A percentile compares a stretch with the other conserved stretches of the same genome.
Conservation (phyloP, 1,284 basidiomycete species). For the Cutaneotrichosporon curvatum region DNA sequence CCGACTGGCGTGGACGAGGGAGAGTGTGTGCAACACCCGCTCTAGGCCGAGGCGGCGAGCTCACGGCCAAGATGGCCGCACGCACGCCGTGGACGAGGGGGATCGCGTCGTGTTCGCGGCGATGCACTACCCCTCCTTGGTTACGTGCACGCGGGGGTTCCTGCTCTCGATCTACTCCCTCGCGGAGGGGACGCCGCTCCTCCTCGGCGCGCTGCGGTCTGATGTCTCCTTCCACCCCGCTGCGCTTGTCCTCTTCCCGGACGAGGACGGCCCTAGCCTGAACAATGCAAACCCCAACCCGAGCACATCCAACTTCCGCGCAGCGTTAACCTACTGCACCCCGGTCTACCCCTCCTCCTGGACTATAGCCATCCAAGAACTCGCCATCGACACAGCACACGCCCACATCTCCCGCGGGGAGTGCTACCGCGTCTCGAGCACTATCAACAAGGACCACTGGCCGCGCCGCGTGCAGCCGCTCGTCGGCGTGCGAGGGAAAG, state of each 20-base stretch:
- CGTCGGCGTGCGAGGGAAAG: constrained; percentile 33
- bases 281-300: no score
- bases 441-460: constrained; percentile 20
- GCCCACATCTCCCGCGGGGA: constrained; percentile 24
- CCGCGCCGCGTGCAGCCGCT: constrained; percentile 30
- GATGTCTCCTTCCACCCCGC: constrained; percentile 45
- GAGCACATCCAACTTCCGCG: constrained; percentile 20
- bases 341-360: constrained; percentile 44
- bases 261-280: neutral
- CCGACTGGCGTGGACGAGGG: constrained; percentile 23
- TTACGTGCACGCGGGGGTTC: constrained; percentile 38
- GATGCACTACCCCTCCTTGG: constrained; percentile 31
- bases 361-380: constrained; percentile 44
- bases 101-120: constrained; percentile 39
- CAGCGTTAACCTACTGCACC: constrained; percentile 39
- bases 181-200: constrained; percentile 1
- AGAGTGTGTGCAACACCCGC: constrained; percentile 19
- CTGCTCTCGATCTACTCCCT: constrained; percentile 35
- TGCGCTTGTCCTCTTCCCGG: constrained; percentile 28
- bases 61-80: no score
- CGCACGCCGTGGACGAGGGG: no score
- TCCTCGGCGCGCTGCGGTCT: constrained; percentile 37
- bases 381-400: constrained; percentile 22
- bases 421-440: constrained; percentile 29
- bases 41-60: no score